phyloP scores from a whole-genome alignment of 441 rosid genomes.

The Corymbia calophylla region DNA sequence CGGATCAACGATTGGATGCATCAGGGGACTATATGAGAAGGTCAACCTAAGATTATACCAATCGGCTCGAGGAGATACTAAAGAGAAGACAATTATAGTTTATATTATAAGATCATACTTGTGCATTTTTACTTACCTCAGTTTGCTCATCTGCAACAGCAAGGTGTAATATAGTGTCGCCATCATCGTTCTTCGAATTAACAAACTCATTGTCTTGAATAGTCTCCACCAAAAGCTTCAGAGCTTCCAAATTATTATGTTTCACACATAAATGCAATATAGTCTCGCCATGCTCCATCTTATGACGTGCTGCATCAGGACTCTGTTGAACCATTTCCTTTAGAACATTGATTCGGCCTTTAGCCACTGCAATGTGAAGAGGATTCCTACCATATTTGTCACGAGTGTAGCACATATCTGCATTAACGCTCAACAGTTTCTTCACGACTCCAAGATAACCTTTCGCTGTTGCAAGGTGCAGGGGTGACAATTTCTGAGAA shows the following conservation, averaged over 20 bases:
- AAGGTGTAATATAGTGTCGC: background rate
- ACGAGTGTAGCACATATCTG: background rate
- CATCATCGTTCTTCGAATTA: background rate
- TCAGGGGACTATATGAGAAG: background rate
- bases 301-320: background rate
- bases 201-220: background rate
- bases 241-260: background rate
- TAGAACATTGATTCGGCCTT: background rate
- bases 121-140: background rate
- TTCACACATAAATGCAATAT: background rate
- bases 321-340: background rate
- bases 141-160: background rate
- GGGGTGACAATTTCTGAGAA: background rate
- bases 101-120: background rate
- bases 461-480: background rate
- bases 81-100: background rate
- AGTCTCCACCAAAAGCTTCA: background rate
- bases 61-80: background rate
- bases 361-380: background rate
- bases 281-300: background rate
- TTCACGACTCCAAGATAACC: background rate
- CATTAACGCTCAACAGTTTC: background rate
- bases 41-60: background rate
- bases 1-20: background rate
- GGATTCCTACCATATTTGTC: background rate